Evolutionary conservation across 2,329 filamentous ascomycete species (phyloP), one percentile per base, ranked within the genome.

Genomic region (Aureobasidium lini): DNA sequence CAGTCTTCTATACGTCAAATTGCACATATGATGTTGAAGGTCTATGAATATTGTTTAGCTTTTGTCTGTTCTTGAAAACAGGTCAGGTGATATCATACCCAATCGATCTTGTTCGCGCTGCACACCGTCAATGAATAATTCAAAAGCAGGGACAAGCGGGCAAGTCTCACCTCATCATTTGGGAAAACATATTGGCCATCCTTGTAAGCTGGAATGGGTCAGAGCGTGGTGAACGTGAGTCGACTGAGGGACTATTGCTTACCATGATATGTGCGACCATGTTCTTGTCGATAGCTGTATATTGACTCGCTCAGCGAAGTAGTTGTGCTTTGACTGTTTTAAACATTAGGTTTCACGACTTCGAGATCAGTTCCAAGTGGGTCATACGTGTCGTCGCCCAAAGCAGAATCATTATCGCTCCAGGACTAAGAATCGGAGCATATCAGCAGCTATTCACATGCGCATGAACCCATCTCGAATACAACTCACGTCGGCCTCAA

Each of bases 1-100:
- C 5, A 81, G 72, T 42, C 72, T 71, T 50, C 77, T 76, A 43
- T 77, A 73, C 1, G 76, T 70, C 60, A 83, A 76, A 42, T 79
- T 76, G 44, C 81, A 72, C 56, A 77, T 66, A 60, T 77, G 73
- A 60, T 76, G 71, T 62, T 77, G 76, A 13, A 74, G 70, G 39
- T 65, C 64, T 62, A 50, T 34, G 6, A 18, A 31, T 10, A n/a
- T 46, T 9, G 18, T 36, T 54, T 15, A 57, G 52, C 18, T 36
- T 13, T 39, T 36, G 32, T 15, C 5, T 2, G 8, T 1, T n/a
- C n/a, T 1, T 10, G 6, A 6, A 18, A 16, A 29, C 4, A n/a
- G 6, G 1, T 23, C 18, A 34, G 23, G 4, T n/a, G 31, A 39
- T 48, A 58, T 16, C 53, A 58, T 16, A 63, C 63, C 63, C 5